A percentile compares a stretch with the other conserved stretches of the same genome.
Evolutionary conservation across 306 rosid genomes (phyloP).

Genomic region (Cicer judaicum): DNA sequence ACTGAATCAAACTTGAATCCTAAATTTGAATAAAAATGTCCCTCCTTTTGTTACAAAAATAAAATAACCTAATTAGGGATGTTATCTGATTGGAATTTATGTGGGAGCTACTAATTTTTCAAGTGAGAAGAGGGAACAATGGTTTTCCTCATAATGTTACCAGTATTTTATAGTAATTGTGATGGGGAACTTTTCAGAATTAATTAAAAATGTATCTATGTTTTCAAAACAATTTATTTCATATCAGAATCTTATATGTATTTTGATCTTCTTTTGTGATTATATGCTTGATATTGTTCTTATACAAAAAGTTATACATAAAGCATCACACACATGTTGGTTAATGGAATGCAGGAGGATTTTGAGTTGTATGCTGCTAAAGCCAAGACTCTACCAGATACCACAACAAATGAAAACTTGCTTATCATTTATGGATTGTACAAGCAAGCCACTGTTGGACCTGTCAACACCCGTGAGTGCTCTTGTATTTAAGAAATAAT

Average conservation of each 20-base stretch:
- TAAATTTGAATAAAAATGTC: too few relatives aligned
- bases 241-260: constrained; percentile 3
- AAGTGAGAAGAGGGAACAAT: too few relatives aligned
- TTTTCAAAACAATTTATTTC: neutral
- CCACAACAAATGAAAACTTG: constrained; percentile 67
- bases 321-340: constrained; percentile 28
- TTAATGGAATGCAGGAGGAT: constrained; percentile 75
- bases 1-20: neutral
- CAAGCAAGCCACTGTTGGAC: constrained; percentile 94
- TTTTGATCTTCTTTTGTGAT: neutral
- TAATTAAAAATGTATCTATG: too few relatives aligned
- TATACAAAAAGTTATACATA: neutral
- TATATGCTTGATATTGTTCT: neutral
- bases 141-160: too few relatives aligned
- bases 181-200: too few relatives aligned
- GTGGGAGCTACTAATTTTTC: too few relatives aligned
- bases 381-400: constrained; percentile 76
- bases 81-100: too few relatives aligned
- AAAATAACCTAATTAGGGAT: too few relatives aligned
- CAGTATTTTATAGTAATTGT: too few relatives aligned
- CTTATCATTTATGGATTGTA: constrained; percentile 88
- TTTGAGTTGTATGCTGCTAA: constrained; percentile 86
- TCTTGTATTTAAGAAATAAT: constrained; percentile 24
- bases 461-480: constrained; percentile 71
- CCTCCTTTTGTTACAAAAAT: too few relatives aligned